Conservation (phyloP, 2,329 filamentous ascomycete species). For the Penicillium sp. region DNA sequence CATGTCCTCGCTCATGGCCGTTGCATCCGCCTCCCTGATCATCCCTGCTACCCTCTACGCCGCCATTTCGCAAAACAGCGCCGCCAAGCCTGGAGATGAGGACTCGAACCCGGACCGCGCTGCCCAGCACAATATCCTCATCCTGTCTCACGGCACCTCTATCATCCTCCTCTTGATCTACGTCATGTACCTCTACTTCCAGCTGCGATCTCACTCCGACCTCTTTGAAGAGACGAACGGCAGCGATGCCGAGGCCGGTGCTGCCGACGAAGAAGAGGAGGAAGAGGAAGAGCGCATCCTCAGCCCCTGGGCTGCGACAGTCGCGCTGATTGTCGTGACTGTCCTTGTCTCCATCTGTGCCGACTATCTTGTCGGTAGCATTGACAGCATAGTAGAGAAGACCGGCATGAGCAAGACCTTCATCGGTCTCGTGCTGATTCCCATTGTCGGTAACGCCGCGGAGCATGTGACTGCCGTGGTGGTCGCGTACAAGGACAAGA, state of each 20-base stretch:
- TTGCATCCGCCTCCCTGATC: slow-evolving; percentile 75
- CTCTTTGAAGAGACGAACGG: slow-evolving; percentile 62
- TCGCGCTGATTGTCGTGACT: slow-evolving; percentile 70
- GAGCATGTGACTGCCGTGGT: slow-evolving; percentile 82
- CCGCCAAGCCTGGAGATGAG: slow-evolving; percentile 25
- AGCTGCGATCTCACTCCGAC: slow-evolving; percentile 72
- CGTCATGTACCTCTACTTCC: slow-evolving; percentile 75
- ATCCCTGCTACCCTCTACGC: slow-evolving; percentile 76
- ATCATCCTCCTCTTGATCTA: slow-evolving; percentile 76
- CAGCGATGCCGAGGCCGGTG: slow-evolving; percentile 44
- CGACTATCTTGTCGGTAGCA: slow-evolving; percentile 75
- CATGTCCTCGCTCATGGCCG: slow-evolving; percentile 69
- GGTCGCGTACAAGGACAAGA: slow-evolving; percentile 73
- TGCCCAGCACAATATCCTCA: slow-evolving; percentile 58
- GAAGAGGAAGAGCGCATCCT: slow-evolving; percentile 56
- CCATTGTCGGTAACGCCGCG: slow-evolving; percentile 78
- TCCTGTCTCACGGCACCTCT: slow-evolving; percentile 74
- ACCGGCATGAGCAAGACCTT: slow-evolving; percentile 77
- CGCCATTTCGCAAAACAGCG: slow-evolving; percentile 52
- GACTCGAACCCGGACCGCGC: slow-evolving; percentile 20
- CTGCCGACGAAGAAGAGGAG: slow-evolving; percentile 38
- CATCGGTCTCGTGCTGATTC: slow-evolving; percentile 76
- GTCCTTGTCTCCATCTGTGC: slow-evolving; percentile 72
- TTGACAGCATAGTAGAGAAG: slow-evolving; percentile 69
- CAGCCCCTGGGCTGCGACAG: slow-evolving; percentile 63